These are phyloP conservation scores for Rhododendron williamsianum DNA, from an alignment of 148 eudicot genomes.

Conservation along the genomic window DNA sequence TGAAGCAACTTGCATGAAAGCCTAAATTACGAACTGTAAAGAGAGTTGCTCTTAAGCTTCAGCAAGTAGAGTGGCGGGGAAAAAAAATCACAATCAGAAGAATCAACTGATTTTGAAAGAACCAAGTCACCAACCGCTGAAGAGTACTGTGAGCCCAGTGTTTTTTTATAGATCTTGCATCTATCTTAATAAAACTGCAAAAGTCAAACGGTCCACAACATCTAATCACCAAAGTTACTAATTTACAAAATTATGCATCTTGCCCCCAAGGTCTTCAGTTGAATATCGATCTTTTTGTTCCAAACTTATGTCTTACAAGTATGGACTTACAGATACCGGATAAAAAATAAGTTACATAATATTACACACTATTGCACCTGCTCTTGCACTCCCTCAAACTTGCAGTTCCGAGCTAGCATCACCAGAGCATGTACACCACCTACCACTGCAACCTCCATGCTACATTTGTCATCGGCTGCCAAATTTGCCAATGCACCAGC, in stretches of 20 bases:
- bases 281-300: not conserved
- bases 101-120: not conserved
- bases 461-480: constrained; percentile 97
- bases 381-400: constrained; percentile 94
- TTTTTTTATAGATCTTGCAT: not conserved
- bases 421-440: constrained; percentile 95
- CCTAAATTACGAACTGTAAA: not conserved
- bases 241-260: not conserved
- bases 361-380: constrained; percentile 45
- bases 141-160: not conserved
- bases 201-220: not conserved
- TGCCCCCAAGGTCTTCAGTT: not conserved
- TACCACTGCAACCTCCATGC: constrained; percentile 84
- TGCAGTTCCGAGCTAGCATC: constrained; percentile 79
- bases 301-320: not conserved
- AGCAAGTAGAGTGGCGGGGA: constrained; percentile 1
- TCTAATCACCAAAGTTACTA: not conserved
- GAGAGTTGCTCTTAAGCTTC: not conserved
- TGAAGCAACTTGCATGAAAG: not conserved
- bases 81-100: not conserved
- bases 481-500: constrained; percentile 98
- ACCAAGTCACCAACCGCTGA: no score
- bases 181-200: not conserved
- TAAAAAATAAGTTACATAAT: not conserved
- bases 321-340: not conserved